Evolutionary conservation across 441 rosid species (phyloP), one percentile per base, ranked within the genome.

Genomic region (Monsonia emarginata): DNA sequence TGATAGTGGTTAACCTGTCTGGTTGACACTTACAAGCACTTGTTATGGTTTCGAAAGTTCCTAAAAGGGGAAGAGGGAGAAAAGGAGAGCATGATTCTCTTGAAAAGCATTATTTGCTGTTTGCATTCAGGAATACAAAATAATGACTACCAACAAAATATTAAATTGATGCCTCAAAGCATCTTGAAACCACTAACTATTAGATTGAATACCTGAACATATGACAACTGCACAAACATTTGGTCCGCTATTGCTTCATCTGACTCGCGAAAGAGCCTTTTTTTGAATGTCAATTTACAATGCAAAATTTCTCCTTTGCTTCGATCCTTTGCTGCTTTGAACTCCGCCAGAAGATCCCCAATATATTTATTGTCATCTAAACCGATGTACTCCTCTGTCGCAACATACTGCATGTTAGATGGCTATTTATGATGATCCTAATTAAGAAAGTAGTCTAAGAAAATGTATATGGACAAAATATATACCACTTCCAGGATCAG

Each of bases 241-340:
- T 86, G 89, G 76, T 94, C 97, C 54, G 88, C 76, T 59, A 91
- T 82, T 69, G 97, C 97, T 82, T 94, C 97, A 82, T 91, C 97
- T n/a, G 97, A 85, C 79, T 91, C 99, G 38, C 97, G 90, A 78
- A 94, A 94, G 64, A 94, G 75, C 80, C 88, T 94, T 74, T 94
- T 94, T 72, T 94, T 91, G 38, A 94, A 94, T 56, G 77, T 87
- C 65, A 94, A 69, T 72, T 90, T 94, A 83, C 96, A 91, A 63
- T 94, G 97, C 79, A 94, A 79, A 70, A 91, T 88, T 76, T 94
- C 97, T 74, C 96, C 99, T 83, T 94, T 91, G 68, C 95, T 91
- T 77, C 89, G 79, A 68, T 94, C 96, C 68, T 91, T 94, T 66
- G 90, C 84, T 70, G 86, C 94, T 83, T 91, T 94, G 78, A 94